phyloP scores from a whole-genome alignment of 2,329 filamentous ascomycete genomes.

The Bipolaris zeicola region DNA sequence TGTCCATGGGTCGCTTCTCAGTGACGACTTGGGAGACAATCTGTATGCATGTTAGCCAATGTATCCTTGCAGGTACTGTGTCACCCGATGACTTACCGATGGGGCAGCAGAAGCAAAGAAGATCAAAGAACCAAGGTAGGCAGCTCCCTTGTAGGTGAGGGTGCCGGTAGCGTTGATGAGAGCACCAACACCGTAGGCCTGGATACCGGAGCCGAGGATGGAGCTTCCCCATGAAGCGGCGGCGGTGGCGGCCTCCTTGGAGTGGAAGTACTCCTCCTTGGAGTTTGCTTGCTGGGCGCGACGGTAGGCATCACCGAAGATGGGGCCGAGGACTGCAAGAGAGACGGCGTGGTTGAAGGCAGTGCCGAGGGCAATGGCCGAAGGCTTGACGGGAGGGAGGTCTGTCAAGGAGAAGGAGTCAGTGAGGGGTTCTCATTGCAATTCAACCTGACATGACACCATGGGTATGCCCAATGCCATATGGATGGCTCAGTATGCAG shows the following conservation, averaged over 20 bases:
- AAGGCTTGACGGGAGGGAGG: constrained; percentile 89
- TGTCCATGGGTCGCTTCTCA: constrained; percentile 91
- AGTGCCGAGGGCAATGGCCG: constrained; percentile 93
- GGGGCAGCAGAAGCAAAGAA: constrained; percentile 91
- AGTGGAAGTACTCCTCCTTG: constrained; percentile 95
- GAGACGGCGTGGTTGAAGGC: constrained; percentile 94
- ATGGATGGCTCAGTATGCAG: background rate
- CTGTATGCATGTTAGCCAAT: constrained; percentile 54
- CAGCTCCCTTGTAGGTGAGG: constrained; percentile 94
- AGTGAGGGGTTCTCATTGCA: background rate
- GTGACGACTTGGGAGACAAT: constrained; percentile 84
- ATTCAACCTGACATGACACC: background rate
- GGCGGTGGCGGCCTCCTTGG: constrained; percentile 87
- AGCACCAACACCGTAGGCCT: constrained; percentile 87
- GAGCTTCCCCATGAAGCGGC: constrained; percentile 90
- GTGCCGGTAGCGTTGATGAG: constrained; percentile 90
- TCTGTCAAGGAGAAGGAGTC: constrained; percentile 50
- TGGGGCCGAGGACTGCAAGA: constrained; percentile 80
- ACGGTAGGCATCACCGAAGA: constrained; percentile 95
- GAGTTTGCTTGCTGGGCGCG: constrained; percentile 88
- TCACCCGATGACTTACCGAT: constrained; percentile 63
- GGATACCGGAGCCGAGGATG: constrained; percentile 83
- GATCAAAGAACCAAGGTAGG: constrained; percentile 88
- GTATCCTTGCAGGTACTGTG: background rate
- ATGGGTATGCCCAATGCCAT: background rate